Conservation (phyloP, 306 rosid species). For the Dryas drummondii region DNA sequence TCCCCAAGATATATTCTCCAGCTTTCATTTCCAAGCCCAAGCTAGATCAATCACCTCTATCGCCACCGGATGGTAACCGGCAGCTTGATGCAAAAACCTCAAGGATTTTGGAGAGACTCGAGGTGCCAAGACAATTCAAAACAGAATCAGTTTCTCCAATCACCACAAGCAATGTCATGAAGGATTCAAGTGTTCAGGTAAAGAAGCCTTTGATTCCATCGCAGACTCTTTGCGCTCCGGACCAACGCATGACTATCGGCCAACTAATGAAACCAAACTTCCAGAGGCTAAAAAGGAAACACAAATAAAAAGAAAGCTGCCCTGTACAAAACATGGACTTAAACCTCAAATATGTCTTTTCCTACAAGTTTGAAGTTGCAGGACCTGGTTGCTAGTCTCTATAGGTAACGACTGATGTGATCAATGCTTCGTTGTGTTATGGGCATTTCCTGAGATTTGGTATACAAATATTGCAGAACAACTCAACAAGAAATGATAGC, state of each 20-base stretch:
- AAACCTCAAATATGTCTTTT: background rate
- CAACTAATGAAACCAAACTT: constrained; percentile 69
- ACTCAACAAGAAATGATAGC: too few relatives aligned
- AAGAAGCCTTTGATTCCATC: constrained; percentile 48
- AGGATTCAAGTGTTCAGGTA: constrained; percentile 22
- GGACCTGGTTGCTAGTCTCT: background rate
- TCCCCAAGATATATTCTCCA: constrained; percentile 45
- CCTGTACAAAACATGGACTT: background rate
- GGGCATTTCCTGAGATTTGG: too few relatives aligned
- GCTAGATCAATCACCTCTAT: constrained; percentile 39
- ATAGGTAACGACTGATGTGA: too few relatives aligned
- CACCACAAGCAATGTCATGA: constrained; percentile 33
- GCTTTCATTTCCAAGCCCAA: constrained; percentile 41
- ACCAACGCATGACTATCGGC: constrained; percentile 39
- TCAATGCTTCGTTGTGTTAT: too few relatives aligned
- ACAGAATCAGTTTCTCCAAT: constrained; percentile 39
- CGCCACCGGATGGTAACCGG: constrained; percentile 40
- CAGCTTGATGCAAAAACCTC: constrained; percentile 59
- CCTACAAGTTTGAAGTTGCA: background rate
- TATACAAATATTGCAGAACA: too few relatives aligned
- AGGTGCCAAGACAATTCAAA: constrained; percentile 65
- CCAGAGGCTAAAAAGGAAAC: constrained; percentile 64
- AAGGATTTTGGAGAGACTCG: constrained; percentile 80
- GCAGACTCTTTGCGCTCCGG: constrained; percentile 40
- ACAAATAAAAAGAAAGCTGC: constrained; percentile 27